phyloP scores from a whole-genome alignment of 2,329 filamentous ascomycete species.

The Penicillium paneum region DNA sequence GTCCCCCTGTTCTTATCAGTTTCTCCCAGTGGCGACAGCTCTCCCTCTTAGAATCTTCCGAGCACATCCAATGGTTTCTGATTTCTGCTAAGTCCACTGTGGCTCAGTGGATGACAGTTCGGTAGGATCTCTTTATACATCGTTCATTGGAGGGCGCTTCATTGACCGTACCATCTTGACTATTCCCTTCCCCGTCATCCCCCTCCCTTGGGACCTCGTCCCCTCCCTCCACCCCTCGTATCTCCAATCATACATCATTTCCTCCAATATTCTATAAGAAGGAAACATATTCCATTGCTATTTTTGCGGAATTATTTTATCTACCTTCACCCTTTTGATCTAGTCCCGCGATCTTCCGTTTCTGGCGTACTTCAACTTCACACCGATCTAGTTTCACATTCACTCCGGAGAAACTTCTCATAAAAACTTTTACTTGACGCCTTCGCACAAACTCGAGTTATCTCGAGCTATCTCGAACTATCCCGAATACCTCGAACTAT shows the following conservation, averaged over 20 bases:
- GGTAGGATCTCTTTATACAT: slow-evolving; percentile 11
- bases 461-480: background rate
- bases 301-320: slow-evolving; percentile 1
- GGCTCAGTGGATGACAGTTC: slow-evolving; percentile 21
- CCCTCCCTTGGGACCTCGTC: slow-evolving; percentile 19
- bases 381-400: background rate
- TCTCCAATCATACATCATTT: slow-evolving; percentile 13
- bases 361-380: slow-evolving; percentile 10
- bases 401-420: background rate
- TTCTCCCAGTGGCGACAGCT: slow-evolving; percentile 15
- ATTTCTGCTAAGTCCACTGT: slow-evolving; percentile 6
- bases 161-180: slow-evolving; percentile 21
- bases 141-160: slow-evolving; percentile 22
- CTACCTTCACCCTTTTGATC: slow-evolving; percentile 12
- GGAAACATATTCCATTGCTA: slow-evolving; percentile 1
- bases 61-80: slow-evolving; percentile 3
- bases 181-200: slow-evolving; percentile 17
- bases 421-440: background rate
- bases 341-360: slow-evolving; percentile 8
- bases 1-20: slow-evolving; percentile 19
- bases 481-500: background rate
- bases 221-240: slow-evolving; percentile 21
- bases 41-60: slow-evolving; percentile 12
- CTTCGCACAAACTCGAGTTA: background rate
- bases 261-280: slow-evolving; percentile 9